A percentile compares a stretch with the other conserved stretches of the same genome.
Conservation (phyloP, 768 basidiomycete species). For the Amanita subjunquillea region DNA sequence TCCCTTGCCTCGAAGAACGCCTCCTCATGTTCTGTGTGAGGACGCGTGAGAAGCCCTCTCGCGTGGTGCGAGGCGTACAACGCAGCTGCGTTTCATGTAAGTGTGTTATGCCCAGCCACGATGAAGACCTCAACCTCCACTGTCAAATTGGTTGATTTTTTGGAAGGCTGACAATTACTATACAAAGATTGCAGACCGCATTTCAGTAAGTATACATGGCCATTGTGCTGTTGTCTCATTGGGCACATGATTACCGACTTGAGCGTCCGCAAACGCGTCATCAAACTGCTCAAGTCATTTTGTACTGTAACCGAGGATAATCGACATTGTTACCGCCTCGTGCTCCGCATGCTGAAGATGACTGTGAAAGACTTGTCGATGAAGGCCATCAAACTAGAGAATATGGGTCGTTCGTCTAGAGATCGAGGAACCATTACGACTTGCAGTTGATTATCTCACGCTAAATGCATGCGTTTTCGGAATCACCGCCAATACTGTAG, state of each 20-base stretch:
- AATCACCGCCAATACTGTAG: too few relatives aligned
- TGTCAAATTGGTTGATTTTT: too few relatives aligned
- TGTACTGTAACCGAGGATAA: slow-evolving; percentile 57
- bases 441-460: too few relatives aligned
- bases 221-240: not conserved
- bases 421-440: too few relatives aligned
- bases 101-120: slow-evolving; percentile 11
- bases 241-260: slow-evolving; percentile 80
- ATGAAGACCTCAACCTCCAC: slow-evolving; percentile 30
- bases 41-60: too few relatives aligned
- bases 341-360: slow-evolving; percentile 86
- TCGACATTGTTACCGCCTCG: slow-evolving; percentile 77
- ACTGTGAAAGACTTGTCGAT: slow-evolving; percentile 90
- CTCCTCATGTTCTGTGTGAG: too few relatives aligned
- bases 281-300: slow-evolving; percentile 84
- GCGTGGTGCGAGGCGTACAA: too few relatives aligned
- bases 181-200: slow-evolving; percentile 76
- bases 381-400: slow-evolving; percentile 57
- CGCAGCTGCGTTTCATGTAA: too few relatives aligned
- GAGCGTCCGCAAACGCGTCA: slow-evolving; percentile 88
- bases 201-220: slow-evolving; percentile 49
- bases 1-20: too few relatives aligned
- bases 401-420: too few relatives aligned
- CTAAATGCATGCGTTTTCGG: too few relatives aligned
- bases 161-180: slow-evolving; percentile 85